Percentiles rank a stretch among this genome's conserved stretches.
phyloP scores from a whole-genome alignment of 1,284 basidiomycete species.

The Microbotryum saponariae region DNA sequence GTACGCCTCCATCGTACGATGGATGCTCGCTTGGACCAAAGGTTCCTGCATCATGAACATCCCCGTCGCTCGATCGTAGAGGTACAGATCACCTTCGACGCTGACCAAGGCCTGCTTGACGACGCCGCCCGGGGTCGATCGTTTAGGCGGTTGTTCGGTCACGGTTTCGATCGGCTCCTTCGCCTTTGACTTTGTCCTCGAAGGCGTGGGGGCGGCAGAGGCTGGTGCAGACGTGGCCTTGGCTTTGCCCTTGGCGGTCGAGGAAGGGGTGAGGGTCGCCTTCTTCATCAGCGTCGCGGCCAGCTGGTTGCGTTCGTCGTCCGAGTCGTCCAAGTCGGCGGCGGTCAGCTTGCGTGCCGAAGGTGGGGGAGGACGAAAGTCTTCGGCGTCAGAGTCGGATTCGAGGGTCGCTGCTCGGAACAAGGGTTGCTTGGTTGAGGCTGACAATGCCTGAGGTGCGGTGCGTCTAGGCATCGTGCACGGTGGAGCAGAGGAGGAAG shows the following conservation, averaged over 20 bases:
- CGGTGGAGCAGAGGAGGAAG: no score
- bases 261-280: constrained; percentile 14
- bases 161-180: constrained; percentile 12
- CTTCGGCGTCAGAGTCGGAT: neutral
- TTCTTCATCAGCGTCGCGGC: constrained; percentile 27
- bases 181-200: constrained; percentile 1
- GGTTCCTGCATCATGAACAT: constrained; percentile 65
- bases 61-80: constrained; percentile 64
- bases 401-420: constrained; percentile 1
- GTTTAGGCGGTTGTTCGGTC: constrained; percentile 15
- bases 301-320: constrained; percentile 14
- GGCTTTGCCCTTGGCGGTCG: neutral
- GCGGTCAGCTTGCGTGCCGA: constrained; percentile 42
- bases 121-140: constrained; percentile 9
- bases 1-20: constrained; percentile 20
- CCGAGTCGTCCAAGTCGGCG: constrained; percentile 55
- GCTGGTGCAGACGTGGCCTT: constrained; percentile 5
- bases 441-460: neutral
- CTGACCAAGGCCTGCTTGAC: constrained; percentile 20
- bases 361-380: constrained; percentile 7
- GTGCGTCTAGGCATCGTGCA: constrained; percentile 12
- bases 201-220: neutral
- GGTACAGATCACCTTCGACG: constrained; percentile 49
- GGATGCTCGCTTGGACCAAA: constrained; percentile 50
- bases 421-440: neutral